A percentile compares a stretch with the other conserved stretches of the same genome.
Conservation (phyloP, 257 asterid genomes). For the Phtheirospermum japonicum region DNA sequence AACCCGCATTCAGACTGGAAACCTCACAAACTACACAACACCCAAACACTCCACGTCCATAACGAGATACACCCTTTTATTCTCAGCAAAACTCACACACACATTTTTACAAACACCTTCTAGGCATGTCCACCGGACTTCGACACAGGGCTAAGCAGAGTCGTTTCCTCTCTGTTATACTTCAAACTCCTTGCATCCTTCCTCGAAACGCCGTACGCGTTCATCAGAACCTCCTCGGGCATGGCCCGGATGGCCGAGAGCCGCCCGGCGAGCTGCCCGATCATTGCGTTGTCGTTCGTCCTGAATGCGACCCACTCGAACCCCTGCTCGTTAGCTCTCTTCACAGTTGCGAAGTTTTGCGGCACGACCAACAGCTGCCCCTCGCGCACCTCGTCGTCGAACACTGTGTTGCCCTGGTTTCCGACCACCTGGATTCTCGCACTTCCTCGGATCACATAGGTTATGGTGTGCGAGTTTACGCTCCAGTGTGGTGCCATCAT, state of each 20-base stretch:
- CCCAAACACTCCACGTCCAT: no score
- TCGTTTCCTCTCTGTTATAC: conserved; percentile 50
- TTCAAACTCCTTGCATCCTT: conserved; percentile 50
- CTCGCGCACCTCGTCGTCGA: conserved; percentile 43
- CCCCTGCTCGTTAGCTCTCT: conserved; percentile 55
- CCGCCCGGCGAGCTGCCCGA: conserved; percentile 48
- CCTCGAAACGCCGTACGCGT: conserved; percentile 47
- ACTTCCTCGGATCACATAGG: conserved; percentile 50
- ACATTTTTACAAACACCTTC: neutral
- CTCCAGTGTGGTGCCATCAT: conserved; percentile 53
- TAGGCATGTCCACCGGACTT: conserved; percentile 21
- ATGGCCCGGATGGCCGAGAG: conserved; percentile 53
- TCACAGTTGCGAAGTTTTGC: conserved; percentile 50
- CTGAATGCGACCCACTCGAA: conserved; percentile 58
- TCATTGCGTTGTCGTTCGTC: conserved; percentile 60
- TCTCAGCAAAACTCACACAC: neutral
- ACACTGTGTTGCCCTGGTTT: conserved; percentile 37
- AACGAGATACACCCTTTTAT: conserved; percentile 1
- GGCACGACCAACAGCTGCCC: conserved; percentile 60
- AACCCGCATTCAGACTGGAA: neutral
- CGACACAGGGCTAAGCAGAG: conserved; percentile 33
- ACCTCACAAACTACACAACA: neutral
- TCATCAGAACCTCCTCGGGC: conserved; percentile 56
- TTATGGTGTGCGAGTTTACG: conserved; percentile 43
- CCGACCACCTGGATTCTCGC: conserved; percentile 62